Evolutionary conservation across 208 protist species (phyloP), one percentile per base, ranked within the genome.

Genomic region (Leishmania gerbilli): DNA sequence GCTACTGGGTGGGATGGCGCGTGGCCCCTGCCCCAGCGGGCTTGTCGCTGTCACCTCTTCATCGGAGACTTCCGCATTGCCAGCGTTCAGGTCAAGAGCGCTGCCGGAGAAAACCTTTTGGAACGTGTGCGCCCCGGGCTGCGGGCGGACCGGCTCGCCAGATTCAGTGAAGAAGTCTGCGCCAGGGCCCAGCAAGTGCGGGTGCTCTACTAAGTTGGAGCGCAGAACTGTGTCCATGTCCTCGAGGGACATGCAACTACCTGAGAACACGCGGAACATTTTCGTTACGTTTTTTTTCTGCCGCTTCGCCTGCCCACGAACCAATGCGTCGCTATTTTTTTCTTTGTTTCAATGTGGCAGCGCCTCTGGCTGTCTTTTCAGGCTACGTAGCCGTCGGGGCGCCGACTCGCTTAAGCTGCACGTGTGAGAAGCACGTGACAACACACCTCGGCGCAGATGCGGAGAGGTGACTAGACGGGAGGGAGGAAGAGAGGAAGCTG

Each of bases 81-180:
- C 84, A 4, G 91, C 95, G 76, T 98, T 98, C 45, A 98, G 89
- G 77, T 98, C 95, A 49, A 98, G 76, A 3, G 92, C 89, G 74
- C 93, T 97, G 42, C 95, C 95, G 45, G 95, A 98, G 79, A 98
- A 98, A 3, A 97, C 95, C 64, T 96, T 95, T 68, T 97, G 93
- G n/a, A 98, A 85, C 1, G 88, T 96, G 51, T 95, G 84, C 34
- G 89, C 88, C 42, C 89, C 87, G 17, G 93, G 93, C 79, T 97
- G 92, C 9, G 95, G 95, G 7, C 91, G 90, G 15, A 98, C 89
- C 17, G 95, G 95, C 78, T 95, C 80, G 19, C 95, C 95, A 24
- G 95, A 89, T 71, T 96, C 90, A 0, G 92, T 97, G 83, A 98
- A 98, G 82, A 92, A 97, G 80, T 98, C 95, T 17, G 82, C 87